Base-by-base conservation (phyloP, 257 asterid genomes). In the Scutellaria baicalensis region DNA sequence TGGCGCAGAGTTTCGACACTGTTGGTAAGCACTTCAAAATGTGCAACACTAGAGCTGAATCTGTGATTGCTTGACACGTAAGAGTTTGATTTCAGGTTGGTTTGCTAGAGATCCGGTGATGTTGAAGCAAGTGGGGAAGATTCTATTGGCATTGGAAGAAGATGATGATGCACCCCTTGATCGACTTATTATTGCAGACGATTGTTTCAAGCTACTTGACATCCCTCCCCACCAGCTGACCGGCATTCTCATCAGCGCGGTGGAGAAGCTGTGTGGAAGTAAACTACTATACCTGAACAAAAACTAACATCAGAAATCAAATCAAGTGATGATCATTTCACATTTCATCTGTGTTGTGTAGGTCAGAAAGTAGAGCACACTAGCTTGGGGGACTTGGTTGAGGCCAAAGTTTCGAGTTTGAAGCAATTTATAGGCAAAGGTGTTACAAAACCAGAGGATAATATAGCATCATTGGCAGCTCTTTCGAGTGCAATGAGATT, bases 1-100 rank as follows among this genome's bases (percentile, higher is more conserved):
- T 93, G 98, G 89, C 98, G 14, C 96, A 90, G 82, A 93, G 95
- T 82, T 85, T 93, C 11, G 97, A 93, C 44, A 93, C 97, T 49
- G 96, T 85, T 39, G 98, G 96, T 84, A 72, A 91, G 87, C 33
- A 63, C 62, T 67, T 52, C 14, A 64, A 68, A 57, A 10, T 42
- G n/a, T n/a, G n/a, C n/a, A 17, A 50, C 16, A 10, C 44, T 49
- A 16, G 27, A 17, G 8, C 47, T 14, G 20, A 17, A 64, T 51
- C 45, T 49, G 1, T 8, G 33, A 18, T 51, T 8, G 9, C 33
- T 49, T 49, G 56, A 8, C 56, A 49, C 16, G 18, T 14, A 27
- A 35, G 45, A 6, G 12, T 16, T 5, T 20, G 10, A n/a, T 5
- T 64, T 51, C 86, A 92, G 96, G 98, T 44, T 93, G 96, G 98